Conservation (phyloP, 257 asterid genomes). For the Agastache rugosa region DNA sequence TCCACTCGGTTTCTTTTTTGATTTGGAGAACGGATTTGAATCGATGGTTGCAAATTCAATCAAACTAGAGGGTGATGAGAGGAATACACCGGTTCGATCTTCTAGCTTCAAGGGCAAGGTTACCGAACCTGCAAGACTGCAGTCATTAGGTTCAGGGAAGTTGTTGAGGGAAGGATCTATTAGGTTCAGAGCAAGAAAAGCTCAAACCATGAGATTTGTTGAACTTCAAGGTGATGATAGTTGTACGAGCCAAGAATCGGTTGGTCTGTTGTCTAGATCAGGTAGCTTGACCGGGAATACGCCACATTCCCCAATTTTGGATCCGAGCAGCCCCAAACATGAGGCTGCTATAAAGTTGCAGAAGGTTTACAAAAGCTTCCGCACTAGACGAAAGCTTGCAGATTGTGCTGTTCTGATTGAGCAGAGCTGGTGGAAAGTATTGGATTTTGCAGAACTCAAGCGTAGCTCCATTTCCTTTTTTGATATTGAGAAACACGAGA, state of each 20-base stretch:
- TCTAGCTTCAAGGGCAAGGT: conserved; percentile 46
- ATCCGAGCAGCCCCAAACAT: conserved; percentile 64
- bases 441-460: conserved; percentile 90
- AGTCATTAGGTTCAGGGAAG: conserved; percentile 48
- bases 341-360: conserved; percentile 89
- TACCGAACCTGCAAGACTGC: conserved; percentile 42
- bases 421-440: conserved; percentile 95
- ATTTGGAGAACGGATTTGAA: conserved; percentile 60
- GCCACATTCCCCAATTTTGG: conserved; percentile 42
- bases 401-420: conserved; percentile 94
- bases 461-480: conserved; percentile 93
- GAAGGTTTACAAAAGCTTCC: conserved; percentile 88
- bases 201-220: conserved; percentile 35
- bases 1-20: conserved; percentile 57
- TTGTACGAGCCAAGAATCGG: conserved; percentile 27
- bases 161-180: conserved; percentile 44
- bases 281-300: conserved; percentile 18
- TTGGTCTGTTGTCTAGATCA: conserved; percentile 38
- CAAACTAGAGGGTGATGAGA: conserved; percentile 41
- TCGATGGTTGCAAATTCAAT: conserved; percentile 54
- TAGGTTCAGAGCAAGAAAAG: conserved; percentile 45
- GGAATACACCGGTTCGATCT: conserved; percentile 40
- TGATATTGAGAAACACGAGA: conserved; percentile 85
- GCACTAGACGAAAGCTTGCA: conserved; percentile 89
- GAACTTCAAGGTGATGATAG: conserved; percentile 38